Evolutionary conservation across 495 filamentous ascomycete genomes (phyloP).

Genomic region (Cryomyces minteri): DNA sequence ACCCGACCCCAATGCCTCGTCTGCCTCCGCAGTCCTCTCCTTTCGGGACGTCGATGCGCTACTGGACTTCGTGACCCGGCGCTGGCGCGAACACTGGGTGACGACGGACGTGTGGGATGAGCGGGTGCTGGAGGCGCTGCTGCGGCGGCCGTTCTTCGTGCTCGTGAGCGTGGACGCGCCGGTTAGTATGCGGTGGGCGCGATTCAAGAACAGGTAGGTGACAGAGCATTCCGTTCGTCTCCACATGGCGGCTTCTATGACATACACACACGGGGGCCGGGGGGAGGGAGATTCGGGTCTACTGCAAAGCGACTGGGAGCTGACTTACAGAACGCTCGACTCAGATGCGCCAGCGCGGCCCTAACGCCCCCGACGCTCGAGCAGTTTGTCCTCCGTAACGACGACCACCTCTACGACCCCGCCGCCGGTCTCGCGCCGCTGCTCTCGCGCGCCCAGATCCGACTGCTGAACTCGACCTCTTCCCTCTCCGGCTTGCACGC

Average conservation of each 20-base stretch:
- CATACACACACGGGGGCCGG: neutral
- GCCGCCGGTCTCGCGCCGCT: slow-evolving; percentile 46
- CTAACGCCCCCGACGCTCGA: slow-evolving; percentile 42
- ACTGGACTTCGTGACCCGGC: slow-evolving; percentile 66
- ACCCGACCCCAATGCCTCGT: slow-evolving; percentile 7
- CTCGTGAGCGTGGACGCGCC: slow-evolving; percentile 86
- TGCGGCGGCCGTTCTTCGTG: slow-evolving; percentile 76
- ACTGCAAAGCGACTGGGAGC: neutral
- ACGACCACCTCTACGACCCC: slow-evolving; percentile 57
- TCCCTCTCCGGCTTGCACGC: slow-evolving; percentile 48
- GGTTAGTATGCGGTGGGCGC: slow-evolving; percentile 60
- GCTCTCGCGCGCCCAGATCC: slow-evolving; percentile 60
- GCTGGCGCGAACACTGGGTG: slow-evolving; percentile 69
- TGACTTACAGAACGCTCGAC: neutral
- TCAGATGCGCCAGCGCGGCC: slow-evolving; percentile 25
- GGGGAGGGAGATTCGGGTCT: too few species aligned
- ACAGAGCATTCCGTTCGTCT: neutral
- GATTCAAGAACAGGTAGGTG: slow-evolving; percentile 38
- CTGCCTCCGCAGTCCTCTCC: slow-evolving; percentile 11
- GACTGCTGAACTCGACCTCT: slow-evolving; percentile 67
- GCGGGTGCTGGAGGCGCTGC: slow-evolving; percentile 46
- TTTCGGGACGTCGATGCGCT: slow-evolving; percentile 46
- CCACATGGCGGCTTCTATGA: neutral
- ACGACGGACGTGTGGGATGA: slow-evolving; percentile 63
- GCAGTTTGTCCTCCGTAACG: slow-evolving; percentile 58